phyloP scores from a whole-genome alignment of 371 early-diverging fungal species.

The Mortierella sp. region DNA sequence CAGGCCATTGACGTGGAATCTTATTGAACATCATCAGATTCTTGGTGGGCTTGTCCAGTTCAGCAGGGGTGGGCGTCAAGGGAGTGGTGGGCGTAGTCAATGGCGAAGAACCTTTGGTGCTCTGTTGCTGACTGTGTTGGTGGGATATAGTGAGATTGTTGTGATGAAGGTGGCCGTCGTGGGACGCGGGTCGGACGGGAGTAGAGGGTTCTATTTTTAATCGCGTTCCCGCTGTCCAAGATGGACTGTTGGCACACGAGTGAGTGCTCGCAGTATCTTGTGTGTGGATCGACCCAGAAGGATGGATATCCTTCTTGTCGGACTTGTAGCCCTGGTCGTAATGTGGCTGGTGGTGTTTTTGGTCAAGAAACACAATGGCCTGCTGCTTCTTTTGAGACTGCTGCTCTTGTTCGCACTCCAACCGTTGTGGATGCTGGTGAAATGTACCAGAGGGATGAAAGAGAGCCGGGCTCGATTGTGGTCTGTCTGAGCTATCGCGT shows the following conservation, averaged over 20 bases:
- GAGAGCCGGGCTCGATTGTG: slow-evolving; percentile 2
- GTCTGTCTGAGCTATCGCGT: slow-evolving; percentile 12
- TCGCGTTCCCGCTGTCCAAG: slow-evolving; percentile 20
- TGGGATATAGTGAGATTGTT: background rate
- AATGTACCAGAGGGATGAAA: slow-evolving; percentile 10
- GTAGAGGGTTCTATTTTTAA: slow-evolving; percentile 41
- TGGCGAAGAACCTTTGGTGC: slow-evolving; percentile 28
- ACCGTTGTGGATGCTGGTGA: slow-evolving; percentile 12
- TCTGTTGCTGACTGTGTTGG: slow-evolving; percentile 11
- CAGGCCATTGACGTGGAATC: slow-evolving; percentile 54
- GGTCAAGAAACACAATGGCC: slow-evolving; percentile 16
- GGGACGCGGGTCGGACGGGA: slow-evolving; percentile 20
- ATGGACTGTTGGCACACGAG: slow-evolving; percentile 31
- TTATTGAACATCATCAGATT: slow-evolving; percentile 53
- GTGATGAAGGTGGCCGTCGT: background rate
- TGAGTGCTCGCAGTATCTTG: slow-evolving; percentile 13
- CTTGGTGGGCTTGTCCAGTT: slow-evolving; percentile 46
- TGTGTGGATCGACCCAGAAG: background rate
- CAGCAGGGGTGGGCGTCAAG: slow-evolving; percentile 36
- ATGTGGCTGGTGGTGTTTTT: slow-evolving; percentile 7
- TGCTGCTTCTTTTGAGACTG: slow-evolving; percentile 25
- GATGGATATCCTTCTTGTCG: background rate
- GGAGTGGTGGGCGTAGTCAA: slow-evolving; percentile 29
- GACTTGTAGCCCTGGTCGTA: background rate
- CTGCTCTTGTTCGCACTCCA: background rate